These are phyloP conservation scores for Phytophthora agathidicida DNA, from an alignment of 352 stramenopile genomes.

Conservation along the genomic window DNA sequence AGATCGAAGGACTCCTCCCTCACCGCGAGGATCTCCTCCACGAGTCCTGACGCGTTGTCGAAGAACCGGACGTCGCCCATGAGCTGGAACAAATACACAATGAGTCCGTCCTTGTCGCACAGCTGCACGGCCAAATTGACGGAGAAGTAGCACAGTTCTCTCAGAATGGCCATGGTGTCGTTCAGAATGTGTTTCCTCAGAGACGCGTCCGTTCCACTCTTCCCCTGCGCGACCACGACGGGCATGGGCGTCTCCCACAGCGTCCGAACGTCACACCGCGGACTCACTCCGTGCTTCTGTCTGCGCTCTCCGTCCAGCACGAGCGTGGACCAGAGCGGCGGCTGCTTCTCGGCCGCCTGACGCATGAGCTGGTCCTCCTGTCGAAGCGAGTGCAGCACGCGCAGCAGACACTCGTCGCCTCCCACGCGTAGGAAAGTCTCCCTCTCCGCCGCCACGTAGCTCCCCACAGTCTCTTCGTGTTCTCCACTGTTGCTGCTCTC, in stretches of 20 bases:
- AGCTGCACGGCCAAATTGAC: slow-evolving; percentile 67
- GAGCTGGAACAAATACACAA: slow-evolving; percentile 95
- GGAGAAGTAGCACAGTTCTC: slow-evolving; percentile 87
- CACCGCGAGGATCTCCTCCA: slow-evolving; percentile 94
- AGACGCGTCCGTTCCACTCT: slow-evolving; percentile 53
- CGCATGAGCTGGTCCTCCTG: slow-evolving; percentile 49
- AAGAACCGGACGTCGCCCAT: slow-evolving; percentile 91
- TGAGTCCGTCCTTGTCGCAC: slow-evolving; percentile 84
- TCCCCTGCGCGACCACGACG: slow-evolving; percentile 32
- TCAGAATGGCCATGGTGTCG: slow-evolving; percentile 78
- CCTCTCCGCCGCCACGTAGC: slow-evolving; percentile 54
- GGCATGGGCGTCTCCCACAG: slow-evolving; percentile 60
- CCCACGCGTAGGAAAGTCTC: slow-evolving; percentile 76
- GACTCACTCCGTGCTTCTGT: slow-evolving; percentile 32
- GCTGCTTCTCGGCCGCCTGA: slow-evolving; percentile 7
- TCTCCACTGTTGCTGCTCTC: slow-evolving; percentile 10
- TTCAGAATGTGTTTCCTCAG: slow-evolving; percentile 66
- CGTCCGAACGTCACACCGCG: slow-evolving; percentile 57
- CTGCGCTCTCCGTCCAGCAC: slow-evolving; percentile 39
- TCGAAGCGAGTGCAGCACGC: slow-evolving; percentile 72
- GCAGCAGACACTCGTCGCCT: slow-evolving; percentile 75
- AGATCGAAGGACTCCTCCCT: slow-evolving; percentile 83
- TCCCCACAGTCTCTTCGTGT: slow-evolving; percentile 27
- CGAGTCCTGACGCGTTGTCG: slow-evolving; percentile 88
- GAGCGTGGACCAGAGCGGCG: slow-evolving; percentile 34